These are phyloP conservation scores for Pelargonium citronellum DNA, from an alignment of 441 rosid species.

Conservation along the genomic window DNA sequence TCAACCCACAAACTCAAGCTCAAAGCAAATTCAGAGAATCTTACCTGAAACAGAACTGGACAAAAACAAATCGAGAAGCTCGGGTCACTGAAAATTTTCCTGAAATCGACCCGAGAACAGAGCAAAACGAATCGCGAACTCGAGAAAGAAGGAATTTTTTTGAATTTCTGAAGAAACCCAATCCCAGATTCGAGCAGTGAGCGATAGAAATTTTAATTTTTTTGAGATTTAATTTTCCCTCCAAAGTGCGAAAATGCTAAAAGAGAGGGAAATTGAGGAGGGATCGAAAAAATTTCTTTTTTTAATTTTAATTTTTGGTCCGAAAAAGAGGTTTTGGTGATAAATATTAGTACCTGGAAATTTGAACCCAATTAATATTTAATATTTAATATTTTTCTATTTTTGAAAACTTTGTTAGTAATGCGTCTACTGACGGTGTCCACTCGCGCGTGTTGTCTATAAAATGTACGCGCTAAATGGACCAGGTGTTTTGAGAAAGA, in stretches of 20 bases:
- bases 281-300: constrained; percentile 27
- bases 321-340: constrained; percentile 25
- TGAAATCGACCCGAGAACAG: constrained; percentile 9
- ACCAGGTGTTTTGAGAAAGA: neutral
- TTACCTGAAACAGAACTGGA: constrained; percentile 21
- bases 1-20: constrained; percentile 13
- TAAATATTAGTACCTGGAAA: constrained; percentile 16
- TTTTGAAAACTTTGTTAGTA: no score
- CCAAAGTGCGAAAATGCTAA: constrained; percentile 31
- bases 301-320: constrained; percentile 27
- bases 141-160: neutral
- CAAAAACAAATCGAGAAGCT: constrained; percentile 15
- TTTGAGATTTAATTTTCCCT: constrained; percentile 38
- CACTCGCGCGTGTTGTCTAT: neutral
- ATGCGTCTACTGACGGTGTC: neutral
- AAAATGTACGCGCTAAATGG: neutral
- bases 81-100: constrained; percentile 6
- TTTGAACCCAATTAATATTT: neutral
- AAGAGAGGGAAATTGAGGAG: constrained; percentile 49
- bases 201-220: neutral
- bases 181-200: constrained; percentile 5
- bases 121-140: constrained; percentile 13
- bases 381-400: neutral
- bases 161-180: neutral
- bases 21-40: neutral